phyloP scores from a whole-genome alignment of 2,329 filamentous ascomycete genomes.

The Metarhizium robertsii region DNA sequence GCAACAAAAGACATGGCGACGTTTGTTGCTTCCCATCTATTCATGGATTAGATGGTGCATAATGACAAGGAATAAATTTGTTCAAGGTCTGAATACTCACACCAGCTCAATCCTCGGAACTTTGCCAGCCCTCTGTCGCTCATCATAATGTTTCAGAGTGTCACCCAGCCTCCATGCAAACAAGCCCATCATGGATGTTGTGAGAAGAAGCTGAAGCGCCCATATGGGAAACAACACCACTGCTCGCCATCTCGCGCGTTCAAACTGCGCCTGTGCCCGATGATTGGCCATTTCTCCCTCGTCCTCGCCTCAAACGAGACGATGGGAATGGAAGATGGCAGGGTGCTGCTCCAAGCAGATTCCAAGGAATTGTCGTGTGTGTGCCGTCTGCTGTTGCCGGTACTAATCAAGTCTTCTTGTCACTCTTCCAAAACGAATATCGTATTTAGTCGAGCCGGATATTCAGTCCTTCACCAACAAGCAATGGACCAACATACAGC shows the following conservation, averaged over 20 bases:
- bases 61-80: neutral
- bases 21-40: conserved; percentile 45
- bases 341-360: no score
- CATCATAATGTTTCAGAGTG: conserved; percentile 33
- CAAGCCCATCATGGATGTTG: conserved; percentile 38
- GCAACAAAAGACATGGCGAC: conserved; percentile 38
- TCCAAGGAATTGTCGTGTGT: no score
- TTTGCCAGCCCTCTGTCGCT: conserved; percentile 27
- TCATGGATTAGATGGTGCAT: neutral
- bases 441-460: no score
- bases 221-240: conserved; percentile 39
- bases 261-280: conserved; percentile 42
- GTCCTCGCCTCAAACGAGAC: neutral
- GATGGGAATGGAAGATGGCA: no score
- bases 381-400: no score
- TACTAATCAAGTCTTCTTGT: no score
- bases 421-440: no score
- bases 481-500: neutral
- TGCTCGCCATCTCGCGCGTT: conserved; percentile 41
- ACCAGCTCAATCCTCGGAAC: conserved; percentile 37
- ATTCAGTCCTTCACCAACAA: neutral
- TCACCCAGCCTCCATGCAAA: conserved; percentile 44
- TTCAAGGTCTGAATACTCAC: conserved; percentile 23
- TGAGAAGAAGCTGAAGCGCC: conserved; percentile 36
- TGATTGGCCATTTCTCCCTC: conserved; percentile 27